Evolutionary conservation across 139 green algal genomes (phyloP), one percentile per base, ranked within the genome.

Genomic region (Tetraselmis striata): DNA sequence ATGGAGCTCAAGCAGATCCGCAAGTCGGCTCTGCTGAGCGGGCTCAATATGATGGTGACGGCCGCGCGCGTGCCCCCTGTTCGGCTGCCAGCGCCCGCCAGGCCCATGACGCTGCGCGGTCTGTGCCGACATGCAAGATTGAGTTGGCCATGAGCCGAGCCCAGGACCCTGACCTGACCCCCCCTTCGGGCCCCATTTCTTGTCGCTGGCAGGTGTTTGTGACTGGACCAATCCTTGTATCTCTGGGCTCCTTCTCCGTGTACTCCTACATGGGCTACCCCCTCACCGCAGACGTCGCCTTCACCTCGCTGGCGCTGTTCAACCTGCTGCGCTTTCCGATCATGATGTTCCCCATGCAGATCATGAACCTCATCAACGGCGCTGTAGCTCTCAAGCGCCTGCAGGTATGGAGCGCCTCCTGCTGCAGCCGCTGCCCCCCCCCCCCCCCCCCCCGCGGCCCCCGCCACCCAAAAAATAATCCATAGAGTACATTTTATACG

Each of bases 251-350:
- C 1, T 95, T 97, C 81, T 79, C 85, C 25, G 86, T 88, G 5
- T 95, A 91, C 79, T 84, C 86, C 23, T 22, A 77, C 26, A 84
- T 75, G 75, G 29, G 85, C 76, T 79, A 90, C 75, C 31, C 75
- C 0, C 84, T 97, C 18, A 95, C 92, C 5, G 92, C 94, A 1
- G 83, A 85, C 1, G 90, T 96, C 5, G 94, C 94, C 30, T 97
- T 97, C 88, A 90, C 93, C 24, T 90, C 92, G 0, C 85, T 97
- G 75, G 87, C 93, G 23, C 87, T 96, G 22, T 97, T 97, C 87
- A 94, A 97, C 86, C 85, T 97, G 81, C 90, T 97, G 31, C 88
- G 94, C 59, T 97, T 97, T 85, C 93, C 93, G 23, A 88, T 95
- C 32, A 90, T 93, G 82, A 91, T 93, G 87, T 90, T 95, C 78